Evolutionary conservation across 1,139 yeast genomes (phyloP).

Genomic region (Zhuliangozyma blackwelliae): DNA sequence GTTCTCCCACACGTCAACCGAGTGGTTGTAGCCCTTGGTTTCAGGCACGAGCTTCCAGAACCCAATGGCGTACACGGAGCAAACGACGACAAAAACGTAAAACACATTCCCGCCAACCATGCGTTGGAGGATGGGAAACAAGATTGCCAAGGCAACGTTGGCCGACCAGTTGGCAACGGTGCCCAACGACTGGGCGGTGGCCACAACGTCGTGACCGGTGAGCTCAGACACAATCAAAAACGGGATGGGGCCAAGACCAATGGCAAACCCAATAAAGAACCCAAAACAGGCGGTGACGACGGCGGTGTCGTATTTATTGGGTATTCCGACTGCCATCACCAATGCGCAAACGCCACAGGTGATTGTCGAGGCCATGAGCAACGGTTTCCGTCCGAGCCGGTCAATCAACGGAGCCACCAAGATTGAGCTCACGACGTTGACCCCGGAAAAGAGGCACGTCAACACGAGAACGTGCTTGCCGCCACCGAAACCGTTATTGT

Average conservation of each 20-base stretch:
- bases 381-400: conserved; percentile 63
- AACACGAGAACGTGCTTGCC: conserved; percentile 23
- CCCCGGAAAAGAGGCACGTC: conserved; percentile 28
- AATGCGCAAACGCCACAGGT: conserved; percentile 62
- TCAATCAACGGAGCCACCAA: conserved; percentile 34
- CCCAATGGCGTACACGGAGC: conserved; percentile 17
- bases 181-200: conserved; percentile 84
- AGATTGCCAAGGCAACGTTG: conserved; percentile 70
- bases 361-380: conserved; percentile 55
- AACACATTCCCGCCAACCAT: conserved; percentile 27
- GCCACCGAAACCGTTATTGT: conserved; percentile 20
- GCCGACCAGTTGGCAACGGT: conserved; percentile 83
- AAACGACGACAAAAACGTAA: conserved; percentile 22
- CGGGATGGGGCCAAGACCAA: conserved; percentile 90
- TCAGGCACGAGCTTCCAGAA: conserved; percentile 29
- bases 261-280: conserved; percentile 75
- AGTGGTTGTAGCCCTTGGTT: conserved; percentile 24
- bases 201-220: conserved; percentile 67
- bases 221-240: conserved; percentile 79
- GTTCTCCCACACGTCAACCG: conserved; percentile 27
- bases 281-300: conserved; percentile 57
- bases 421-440: conserved; percentile 27
- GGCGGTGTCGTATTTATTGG: conserved; percentile 28
- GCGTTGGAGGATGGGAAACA: conserved; percentile 55
- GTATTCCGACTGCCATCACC: conserved; percentile 60